A percentile compares a stretch with the other conserved stretches of the same genome.
phyloP scores from a whole-genome alignment of 2,329 filamentous ascomycete genomes.

The Acrocalymma vagum region DNA sequence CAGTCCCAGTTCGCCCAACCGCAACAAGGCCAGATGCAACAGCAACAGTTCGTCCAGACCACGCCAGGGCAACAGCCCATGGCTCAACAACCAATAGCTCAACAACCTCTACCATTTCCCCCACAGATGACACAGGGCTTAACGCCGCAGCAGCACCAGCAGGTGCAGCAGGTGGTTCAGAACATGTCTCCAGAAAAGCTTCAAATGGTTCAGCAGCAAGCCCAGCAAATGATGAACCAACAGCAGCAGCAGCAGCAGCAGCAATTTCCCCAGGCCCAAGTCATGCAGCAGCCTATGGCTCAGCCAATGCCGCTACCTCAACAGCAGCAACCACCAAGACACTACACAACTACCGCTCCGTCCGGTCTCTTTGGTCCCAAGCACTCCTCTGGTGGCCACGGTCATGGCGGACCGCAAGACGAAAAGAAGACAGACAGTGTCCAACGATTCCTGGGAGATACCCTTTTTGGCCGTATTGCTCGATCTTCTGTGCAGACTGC shows the following conservation, averaged over 20 bases:
- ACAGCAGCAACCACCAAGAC: conserved; percentile 27
- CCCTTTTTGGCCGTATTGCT: conserved; percentile 45
- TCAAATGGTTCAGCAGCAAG: conserved; percentile 38
- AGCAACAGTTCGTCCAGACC: conserved; percentile 19
- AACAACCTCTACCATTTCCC: conserved; percentile 29
- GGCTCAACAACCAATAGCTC: conserved; percentile 13
- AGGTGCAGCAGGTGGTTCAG: conserved; percentile 38
- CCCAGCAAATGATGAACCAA: conserved; percentile 25
- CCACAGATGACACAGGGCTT: too few relatives aligned
- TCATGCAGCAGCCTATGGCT: conserved; percentile 17
- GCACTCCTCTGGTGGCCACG: conserved; percentile 24
- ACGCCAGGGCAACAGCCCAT: conserved; percentile 18
- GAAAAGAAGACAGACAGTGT: conserved; percentile 38
- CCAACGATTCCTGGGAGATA: conserved; percentile 48
- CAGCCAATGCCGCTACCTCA: conserved; percentile 15
- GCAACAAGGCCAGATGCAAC: conserved; percentile 16
- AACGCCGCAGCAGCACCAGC: conserved; percentile 36
- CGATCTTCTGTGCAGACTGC: conserved; percentile 44
- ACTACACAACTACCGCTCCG: conserved; percentile 32
- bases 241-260: conserved; percentile 16
- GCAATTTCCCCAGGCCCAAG: conserved; percentile 7
- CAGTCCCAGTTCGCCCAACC: conserved; percentile 16
- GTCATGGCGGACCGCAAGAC: conserved; percentile 30
- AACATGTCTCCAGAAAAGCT: conserved; percentile 42
- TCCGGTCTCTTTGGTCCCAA: conserved; percentile 35